phyloP scores from a whole-genome alignment of 1,284 basidiomycete species.

The Ceratobasidium sp. region DNA sequence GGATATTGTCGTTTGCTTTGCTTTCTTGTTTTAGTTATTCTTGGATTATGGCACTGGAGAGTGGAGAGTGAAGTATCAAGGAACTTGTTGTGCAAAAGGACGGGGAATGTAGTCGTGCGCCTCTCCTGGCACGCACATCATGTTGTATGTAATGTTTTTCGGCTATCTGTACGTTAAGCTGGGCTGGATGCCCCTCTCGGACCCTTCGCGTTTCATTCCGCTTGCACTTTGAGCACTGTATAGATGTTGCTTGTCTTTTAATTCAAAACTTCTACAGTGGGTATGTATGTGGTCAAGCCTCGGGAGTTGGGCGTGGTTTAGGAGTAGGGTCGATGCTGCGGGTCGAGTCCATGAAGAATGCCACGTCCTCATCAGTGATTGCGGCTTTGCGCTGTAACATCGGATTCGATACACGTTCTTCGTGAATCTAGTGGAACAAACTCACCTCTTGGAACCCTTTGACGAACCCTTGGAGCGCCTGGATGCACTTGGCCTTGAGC shows the following conservation, averaged over 20 bases:
- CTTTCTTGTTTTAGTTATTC: conserved; percentile 23
- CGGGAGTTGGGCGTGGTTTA: neutral
- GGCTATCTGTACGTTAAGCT: conserved; percentile 29
- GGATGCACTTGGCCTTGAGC: conserved; percentile 90
- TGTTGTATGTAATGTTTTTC: conserved; percentile 10
- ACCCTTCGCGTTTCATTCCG: neutral
- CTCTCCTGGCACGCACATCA: neutral
- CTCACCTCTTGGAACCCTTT: conserved; percentile 87
- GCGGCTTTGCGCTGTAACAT: conserved; percentile 71
- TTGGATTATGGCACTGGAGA: conserved; percentile 17
- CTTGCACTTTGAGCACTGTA: conserved; percentile 9
- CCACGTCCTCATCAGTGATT: conserved; percentile 80
- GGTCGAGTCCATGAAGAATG: conserved; percentile 82
- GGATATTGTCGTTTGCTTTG: neutral
- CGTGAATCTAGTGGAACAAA: conserved; percentile 22
- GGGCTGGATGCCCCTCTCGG: conserved; percentile 25
- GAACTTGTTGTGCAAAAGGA: neutral
- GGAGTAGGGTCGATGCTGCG: conserved; percentile 73
- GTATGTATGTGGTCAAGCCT: conserved; percentile 3
- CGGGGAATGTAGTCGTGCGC: neutral
- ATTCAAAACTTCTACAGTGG: conserved; percentile 7
- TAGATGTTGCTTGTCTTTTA: conserved; percentile 14
- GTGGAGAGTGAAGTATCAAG: neutral
- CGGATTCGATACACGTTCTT: neutral
- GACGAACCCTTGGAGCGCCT: conserved; percentile 83